Conservation (phyloP, 164 flowering plant species). For the Chimonanthus praecox region DNA sequence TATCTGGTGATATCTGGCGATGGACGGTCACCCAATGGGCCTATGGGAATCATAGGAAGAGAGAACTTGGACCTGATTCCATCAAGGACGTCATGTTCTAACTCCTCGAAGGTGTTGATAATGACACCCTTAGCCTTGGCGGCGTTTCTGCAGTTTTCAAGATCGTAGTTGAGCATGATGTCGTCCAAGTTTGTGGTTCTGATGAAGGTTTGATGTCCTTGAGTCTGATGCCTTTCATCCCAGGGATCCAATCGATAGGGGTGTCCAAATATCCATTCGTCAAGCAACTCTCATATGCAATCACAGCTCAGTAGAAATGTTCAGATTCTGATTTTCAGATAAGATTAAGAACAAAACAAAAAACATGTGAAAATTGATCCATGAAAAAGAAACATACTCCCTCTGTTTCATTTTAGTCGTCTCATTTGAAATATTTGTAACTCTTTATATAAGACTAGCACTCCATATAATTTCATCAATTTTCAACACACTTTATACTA, state of each 20-base stretch:
- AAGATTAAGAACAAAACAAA: too few species aligned
- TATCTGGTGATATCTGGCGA: constrained; percentile 1
- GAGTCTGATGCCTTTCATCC: constrained; percentile 17
- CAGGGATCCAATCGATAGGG: constrained; percentile 25
- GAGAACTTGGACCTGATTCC: not conserved
- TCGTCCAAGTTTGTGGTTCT: constrained; percentile 15
- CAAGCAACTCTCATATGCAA: constrained; percentile 19
- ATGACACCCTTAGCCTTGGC: constrained; percentile 5
- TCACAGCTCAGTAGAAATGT: too few species aligned
- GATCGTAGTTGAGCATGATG: constrained; percentile 8
- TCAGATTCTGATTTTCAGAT: too few species aligned
- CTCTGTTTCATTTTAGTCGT: too few species aligned
- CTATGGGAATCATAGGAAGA: constrained; percentile 11
- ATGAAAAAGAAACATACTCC: too few species aligned
- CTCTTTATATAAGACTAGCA: too few species aligned
- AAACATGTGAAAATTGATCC: too few species aligned
- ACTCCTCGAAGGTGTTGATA: constrained; percentile 15
- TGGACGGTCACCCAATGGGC: constrained; percentile 17
- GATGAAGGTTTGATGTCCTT: constrained; percentile 15
- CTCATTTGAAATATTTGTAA: too few species aligned
- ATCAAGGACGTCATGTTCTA: constrained; percentile 14
- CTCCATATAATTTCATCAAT: too few species aligned
- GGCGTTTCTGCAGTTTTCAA: not conserved
- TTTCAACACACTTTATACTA: too few species aligned
- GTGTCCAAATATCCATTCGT: constrained; percentile 26